Evolutionary conservation across 2,329 filamentous ascomycete species (phyloP).

Genomic region (Cercospora berteroae): DNA sequence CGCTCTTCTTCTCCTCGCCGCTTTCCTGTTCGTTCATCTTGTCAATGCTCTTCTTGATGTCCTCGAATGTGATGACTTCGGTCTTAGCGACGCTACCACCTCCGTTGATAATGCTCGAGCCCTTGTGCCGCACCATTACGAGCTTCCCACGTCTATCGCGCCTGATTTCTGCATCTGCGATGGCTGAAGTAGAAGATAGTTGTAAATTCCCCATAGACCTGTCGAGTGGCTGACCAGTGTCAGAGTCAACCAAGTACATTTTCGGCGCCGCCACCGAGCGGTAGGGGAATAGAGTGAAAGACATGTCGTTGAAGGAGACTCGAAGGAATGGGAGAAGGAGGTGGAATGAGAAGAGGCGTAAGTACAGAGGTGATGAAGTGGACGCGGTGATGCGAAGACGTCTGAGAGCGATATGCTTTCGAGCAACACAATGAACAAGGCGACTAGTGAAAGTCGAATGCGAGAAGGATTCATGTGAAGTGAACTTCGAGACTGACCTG

Average conservation of each 20-base stretch:
- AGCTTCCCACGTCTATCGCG: constrained; percentile 30
- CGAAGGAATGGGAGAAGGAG: not conserved
- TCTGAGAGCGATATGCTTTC: not conserved
- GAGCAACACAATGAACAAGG: not conserved
- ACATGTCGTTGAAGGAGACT: not conserved
- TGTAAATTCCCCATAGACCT: constrained; percentile 10
- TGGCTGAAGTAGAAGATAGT: constrained; percentile 21
- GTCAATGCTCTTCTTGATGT: constrained; percentile 8
- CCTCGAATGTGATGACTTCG: constrained; percentile 9
- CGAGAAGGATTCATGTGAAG: constrained; percentile 4
- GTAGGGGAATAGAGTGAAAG: constrained; percentile 3
- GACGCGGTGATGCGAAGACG: not conserved
- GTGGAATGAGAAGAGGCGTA: not conserved
- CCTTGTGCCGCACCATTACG: constrained; percentile 30
- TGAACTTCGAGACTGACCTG: constrained; percentile 21
- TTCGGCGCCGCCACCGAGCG: constrained; percentile 14
- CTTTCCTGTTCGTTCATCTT: constrained; percentile 6
- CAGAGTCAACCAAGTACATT: constrained; percentile 31
- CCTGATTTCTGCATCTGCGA: constrained; percentile 25
- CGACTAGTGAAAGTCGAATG: not conserved
- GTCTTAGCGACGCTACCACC: not conserved
- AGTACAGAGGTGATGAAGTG: not conserved
- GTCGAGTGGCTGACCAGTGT: constrained; percentile 32
- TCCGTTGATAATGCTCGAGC: not conserved
- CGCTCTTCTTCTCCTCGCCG: constrained; percentile 7